phyloP scores from a whole-genome alignment of 2,329 filamentous ascomycete species.

The Neonectria coccinea region DNA sequence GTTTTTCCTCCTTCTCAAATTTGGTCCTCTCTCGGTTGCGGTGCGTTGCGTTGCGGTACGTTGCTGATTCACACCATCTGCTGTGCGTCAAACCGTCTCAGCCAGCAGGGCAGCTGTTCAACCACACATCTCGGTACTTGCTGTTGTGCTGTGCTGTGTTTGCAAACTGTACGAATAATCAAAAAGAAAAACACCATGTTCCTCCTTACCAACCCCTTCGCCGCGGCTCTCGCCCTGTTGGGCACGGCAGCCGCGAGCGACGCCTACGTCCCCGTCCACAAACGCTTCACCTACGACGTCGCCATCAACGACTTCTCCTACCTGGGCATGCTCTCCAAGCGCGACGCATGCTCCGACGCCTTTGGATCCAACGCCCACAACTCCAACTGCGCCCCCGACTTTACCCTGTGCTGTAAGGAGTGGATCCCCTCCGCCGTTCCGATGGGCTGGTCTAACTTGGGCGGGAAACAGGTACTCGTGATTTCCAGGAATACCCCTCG shows the following conservation, averaged over 20 bases:
- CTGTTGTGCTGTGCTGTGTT: not conserved
- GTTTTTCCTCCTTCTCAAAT: not conserved
- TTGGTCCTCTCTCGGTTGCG: not conserved
- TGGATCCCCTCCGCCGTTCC: no score
- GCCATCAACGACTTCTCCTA: slow-evolving; percentile 29
- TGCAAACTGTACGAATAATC: no score
- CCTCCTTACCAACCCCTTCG: not conserved
- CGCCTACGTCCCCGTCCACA: slow-evolving; percentile 27
- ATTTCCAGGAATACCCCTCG: slow-evolving; percentile 25
- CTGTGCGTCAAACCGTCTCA: not conserved
- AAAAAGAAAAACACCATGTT: slow-evolving; percentile 8
- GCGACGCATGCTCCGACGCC: slow-evolving; percentile 33
- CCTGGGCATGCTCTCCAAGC: slow-evolving; percentile 31
- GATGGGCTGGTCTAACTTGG: not conserved
- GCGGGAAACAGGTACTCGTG: slow-evolving; percentile 20
- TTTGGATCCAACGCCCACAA: slow-evolving; percentile 30
- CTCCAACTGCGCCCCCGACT: slow-evolving; percentile 30
- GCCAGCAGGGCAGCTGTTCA: not conserved
- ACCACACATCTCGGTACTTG: not conserved
- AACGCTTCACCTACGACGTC: slow-evolving; percentile 25
- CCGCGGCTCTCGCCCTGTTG: slow-evolving; percentile 14
- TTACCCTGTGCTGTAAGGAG: slow-evolving; percentile 33
- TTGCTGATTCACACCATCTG: slow-evolving; percentile 17
- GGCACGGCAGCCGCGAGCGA: slow-evolving; percentile 10
- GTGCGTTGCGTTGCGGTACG: not conserved